phyloP scores from a whole-genome alignment of 352 stramenopile species.

The Thalassiosira hispida region DNA sequence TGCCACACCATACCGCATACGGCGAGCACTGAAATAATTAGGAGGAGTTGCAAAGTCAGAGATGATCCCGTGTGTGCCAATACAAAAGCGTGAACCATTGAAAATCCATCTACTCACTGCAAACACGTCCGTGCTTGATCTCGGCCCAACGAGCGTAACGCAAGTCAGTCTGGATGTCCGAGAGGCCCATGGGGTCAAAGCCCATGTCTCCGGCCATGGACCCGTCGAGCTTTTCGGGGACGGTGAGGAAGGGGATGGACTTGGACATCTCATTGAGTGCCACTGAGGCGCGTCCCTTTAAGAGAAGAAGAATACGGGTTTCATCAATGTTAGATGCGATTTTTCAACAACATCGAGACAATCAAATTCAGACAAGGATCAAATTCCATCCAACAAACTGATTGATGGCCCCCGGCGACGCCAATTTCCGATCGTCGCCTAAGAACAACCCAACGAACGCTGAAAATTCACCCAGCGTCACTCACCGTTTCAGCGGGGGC shows the following conservation, averaged over 20 bases:
- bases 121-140: constrained; percentile 82
- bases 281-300: constrained; percentile 60
- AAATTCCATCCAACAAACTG: neutral
- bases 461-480: constrained; percentile 10
- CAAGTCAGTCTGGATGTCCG: constrained; percentile 85
- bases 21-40: too few species aligned
- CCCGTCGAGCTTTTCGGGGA: constrained; percentile 84
- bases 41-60: too few species aligned
- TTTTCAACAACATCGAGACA: too few species aligned
- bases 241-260: constrained; percentile 81
- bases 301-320: neutral
- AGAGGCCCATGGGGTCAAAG: constrained; percentile 86
- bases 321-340: neutral
- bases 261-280: constrained; percentile 80
- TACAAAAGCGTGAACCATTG: too few species aligned
- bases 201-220: constrained; percentile 82
- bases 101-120: too few species aligned
- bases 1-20: constrained; percentile 82
- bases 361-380: neutral
- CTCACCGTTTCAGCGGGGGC: constrained; percentile 55
- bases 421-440: neutral
- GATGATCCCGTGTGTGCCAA: too few species aligned
- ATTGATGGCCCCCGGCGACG: neutral
- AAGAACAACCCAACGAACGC: neutral
- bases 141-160: constrained; percentile 85